Evolutionary conservation across 371 early-diverging fungal genomes (phyloP), one percentile per base, ranked within the genome.

Genomic region (Mucor lusitanicus): DNA sequence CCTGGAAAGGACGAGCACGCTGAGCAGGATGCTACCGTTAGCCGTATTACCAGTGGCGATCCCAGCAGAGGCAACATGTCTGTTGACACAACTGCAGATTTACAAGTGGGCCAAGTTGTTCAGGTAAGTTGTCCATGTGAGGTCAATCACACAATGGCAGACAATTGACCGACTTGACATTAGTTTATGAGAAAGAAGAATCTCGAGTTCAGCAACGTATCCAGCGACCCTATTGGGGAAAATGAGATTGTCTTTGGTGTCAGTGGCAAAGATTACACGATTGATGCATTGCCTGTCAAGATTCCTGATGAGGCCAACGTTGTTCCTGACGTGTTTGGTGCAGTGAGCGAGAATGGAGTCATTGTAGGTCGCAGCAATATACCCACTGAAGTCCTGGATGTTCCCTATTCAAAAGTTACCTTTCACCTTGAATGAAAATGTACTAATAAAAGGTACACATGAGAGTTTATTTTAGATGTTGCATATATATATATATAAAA

Each of bases 11-110:
- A 65, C 28, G 44, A 64, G n/a, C 35, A 53, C 25, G 56, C 59
- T 3, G 50, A 62, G 1, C 21, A 42, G 13, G 70, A 76, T 56
- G 73, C 84, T 61, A 79, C 80, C 3, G 87, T 93, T 7, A 85
- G 84, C 62, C 78, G 83, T 37, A 82, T 93, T 54, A 88, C 87
- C 33, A 89, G 92, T 57, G 93, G 93, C 1, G 92, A 93, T 76
- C 90, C 90, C n/a, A 76, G 86, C 7, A 86, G 86, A 58, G 93
- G 92, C 1, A 90, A 88, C 33, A 85, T 93, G 83, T 88, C 93
- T 0, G 73, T 93, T 6, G 91, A 93, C 64, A 89, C 90, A 3
- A 84, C 85, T 0, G 77, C 72, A 25, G 91, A 91, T 69, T 75
- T 92, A 23, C 68, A 81, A 64, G 79, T 77, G 0, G 91, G 91